These are phyloP conservation scores for Solanum pennellii DNA, from an alignment of 257 asterid species.

Conservation along the genomic window DNA sequence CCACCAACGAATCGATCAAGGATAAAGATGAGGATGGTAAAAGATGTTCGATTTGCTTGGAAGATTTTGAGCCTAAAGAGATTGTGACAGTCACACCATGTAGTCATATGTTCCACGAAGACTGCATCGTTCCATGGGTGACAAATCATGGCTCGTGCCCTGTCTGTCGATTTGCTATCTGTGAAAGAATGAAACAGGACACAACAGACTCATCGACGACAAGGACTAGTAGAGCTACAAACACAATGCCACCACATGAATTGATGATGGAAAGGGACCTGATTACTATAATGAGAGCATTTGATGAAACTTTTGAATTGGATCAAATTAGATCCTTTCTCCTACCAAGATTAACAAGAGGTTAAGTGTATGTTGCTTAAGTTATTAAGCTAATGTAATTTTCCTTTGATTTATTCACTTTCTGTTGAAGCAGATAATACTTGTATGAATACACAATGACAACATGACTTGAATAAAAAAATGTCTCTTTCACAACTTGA, in stretches of 20 bases:
- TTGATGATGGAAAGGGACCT: background rate
- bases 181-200: slow-evolving; percentile 4
- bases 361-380: background rate
- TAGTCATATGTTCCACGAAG: slow-evolving; percentile 86
- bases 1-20: background rate
- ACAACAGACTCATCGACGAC: background rate
- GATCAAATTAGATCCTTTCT: slow-evolving; percentile 1
- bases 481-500: background rate
- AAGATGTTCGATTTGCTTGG: slow-evolving; percentile 73
- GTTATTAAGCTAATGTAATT: background rate
- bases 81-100: slow-evolving; percentile 68
- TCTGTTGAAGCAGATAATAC: too few species aligned
- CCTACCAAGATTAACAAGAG: background rate
- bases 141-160: slow-evolving; percentile 73
- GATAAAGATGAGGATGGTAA: slow-evolving; percentile 33
- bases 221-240: background rate
- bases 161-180: slow-evolving; percentile 43
- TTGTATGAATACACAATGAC: background rate
- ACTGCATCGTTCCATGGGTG: slow-evolving; percentile 87
- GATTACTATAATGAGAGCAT: slow-evolving; percentile 12
- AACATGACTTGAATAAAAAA: background rate
- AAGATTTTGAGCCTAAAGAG: slow-evolving; percentile 62
- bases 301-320: slow-evolving; percentile 17
- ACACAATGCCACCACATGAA: slow-evolving; percentile 1
- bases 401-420: background rate